Evolutionary conservation across 192 early-diverging fungal genomes (phyloP), one percentile per base, ranked within the genome.

Genomic region (Coemansia umbellata): DNA sequence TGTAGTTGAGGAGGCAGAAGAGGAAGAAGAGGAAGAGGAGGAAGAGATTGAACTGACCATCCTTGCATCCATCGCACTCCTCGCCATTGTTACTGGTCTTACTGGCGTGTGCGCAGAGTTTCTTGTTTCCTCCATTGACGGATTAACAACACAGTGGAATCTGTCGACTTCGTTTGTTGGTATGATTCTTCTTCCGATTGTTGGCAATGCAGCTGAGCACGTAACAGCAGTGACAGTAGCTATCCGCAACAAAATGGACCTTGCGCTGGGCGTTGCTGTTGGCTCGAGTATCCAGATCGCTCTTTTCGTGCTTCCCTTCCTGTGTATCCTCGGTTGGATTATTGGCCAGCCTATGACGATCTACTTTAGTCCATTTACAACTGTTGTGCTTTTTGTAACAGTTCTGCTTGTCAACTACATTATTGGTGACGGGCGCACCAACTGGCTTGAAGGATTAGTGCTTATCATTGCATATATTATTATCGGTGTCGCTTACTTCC

Each of bases 211-310:
- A 3, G 89, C 91, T 14, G 86, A 90, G 75, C 91, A 95, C 61
- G 82, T 91, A 23, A 92, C 88, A 0, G 91, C 91, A 18, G 78
- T 92, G 18, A 83, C 81, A 1, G 84, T 82, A 10, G 87, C 92
- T 2, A 81, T 89, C 44, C 84, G 87, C 60, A 85, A 93, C 79
- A 94, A 94, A 74, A 94, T 92, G 92, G 90, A 96, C 58, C 61
- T 97, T 33, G 87, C 90, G 0, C 81, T 97, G 48, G 83, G 88
- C 42, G 87, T 95, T 17, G 92, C 93, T 19, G 76, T 95, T 5
- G 95, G 93, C 14, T 89, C 86, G 5, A 88, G 86, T 32, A 85
- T 93, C 58, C 95, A 98, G 69, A 95, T 98, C 41, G 86, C 89
- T 1, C 78, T 92, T 40, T 86, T 92, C 45, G 81, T 91, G 8